Evolutionary conservation across 2,329 filamentous ascomycete genomes (phyloP), one percentile per base, ranked within the genome.

Genomic region (Stromatinia cepivora): DNA sequence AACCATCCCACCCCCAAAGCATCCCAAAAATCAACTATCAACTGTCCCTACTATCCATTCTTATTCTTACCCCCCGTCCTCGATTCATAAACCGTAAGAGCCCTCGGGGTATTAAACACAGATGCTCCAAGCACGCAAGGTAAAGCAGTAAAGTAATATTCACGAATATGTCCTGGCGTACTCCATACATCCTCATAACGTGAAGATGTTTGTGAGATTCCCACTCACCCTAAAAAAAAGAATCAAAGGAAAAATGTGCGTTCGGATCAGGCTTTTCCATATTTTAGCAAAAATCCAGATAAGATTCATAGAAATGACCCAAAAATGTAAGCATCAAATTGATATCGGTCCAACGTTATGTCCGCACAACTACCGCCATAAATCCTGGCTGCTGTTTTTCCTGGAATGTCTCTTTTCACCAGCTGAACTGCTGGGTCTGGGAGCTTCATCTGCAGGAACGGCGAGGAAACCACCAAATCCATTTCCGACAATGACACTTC

Each of bases 391-490:
- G 50, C 67, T 66, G 17, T 42, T 42, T 64, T 58, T 66, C 20
- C 61, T 69, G 5, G 34, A 39, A 39, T 53, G 42, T 39, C 15
- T 69, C 13, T 58, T 59, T 70, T 76, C 77, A 17, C 77, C 75
- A 7, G 66, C 76, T 45, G 72, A 74, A 63, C 73, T 77, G 53
- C 72, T 75, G 7, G 76, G 76, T 69, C 77, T 70, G 3, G 54
- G 62, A 31, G 54, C 53, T 25, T 84, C 83, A 15, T 86, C 84
- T 28, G 79, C 79, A 0, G 88, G 88, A n/a, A 90, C 84, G 25
- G 88, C 87, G 25, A 90, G 78, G 78, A 88, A 90, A 0, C 88
- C 88, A 39, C 88, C 88, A 71, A 88, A 88, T 2, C 88, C 88
- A 76, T 90, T 90, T 0, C 87, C 87, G 0, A 90, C 87, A n/a